phyloP scores from a whole-genome alignment of 2,329 filamentous ascomycete species.

The Fusarium armeniacum region DNA sequence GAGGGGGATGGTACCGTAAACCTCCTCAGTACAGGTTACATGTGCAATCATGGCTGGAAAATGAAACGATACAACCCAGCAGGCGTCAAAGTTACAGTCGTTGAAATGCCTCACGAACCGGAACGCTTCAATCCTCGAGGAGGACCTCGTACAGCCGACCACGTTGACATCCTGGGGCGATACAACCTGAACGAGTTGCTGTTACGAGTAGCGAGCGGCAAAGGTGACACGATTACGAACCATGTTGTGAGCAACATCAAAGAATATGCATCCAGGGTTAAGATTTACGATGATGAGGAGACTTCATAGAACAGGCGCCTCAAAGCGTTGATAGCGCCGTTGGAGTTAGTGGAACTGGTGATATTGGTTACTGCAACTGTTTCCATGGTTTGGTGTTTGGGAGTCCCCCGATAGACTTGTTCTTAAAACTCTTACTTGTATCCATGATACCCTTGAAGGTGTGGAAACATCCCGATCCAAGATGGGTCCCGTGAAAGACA shows the following conservation, averaged over 20 bases:
- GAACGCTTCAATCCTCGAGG: constrained; percentile 89
- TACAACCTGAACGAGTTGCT: constrained; percentile 93
- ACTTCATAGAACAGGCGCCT: constrained; percentile 38
- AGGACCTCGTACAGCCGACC: constrained; percentile 81
- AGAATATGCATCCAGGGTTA: constrained; percentile 85
- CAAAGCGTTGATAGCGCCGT: constrained; percentile 21
- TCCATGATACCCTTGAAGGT: constrained; percentile 41
- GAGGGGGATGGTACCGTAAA: constrained; percentile 98
- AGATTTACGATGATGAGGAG: constrained; percentile 78
- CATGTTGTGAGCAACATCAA: constrained; percentile 84
- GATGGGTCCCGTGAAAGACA: constrained; percentile 15
- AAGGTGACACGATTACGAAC: constrained; percentile 82
- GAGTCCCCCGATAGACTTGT: constrained; percentile 30
- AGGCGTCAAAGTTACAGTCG: constrained; percentile 82
- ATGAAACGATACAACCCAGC: constrained; percentile 95
- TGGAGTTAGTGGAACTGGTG: constrained; percentile 8
- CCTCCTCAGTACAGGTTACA: constrained; percentile 91
- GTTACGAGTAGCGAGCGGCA: constrained; percentile 85
- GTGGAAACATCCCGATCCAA: constrained; percentile 30
- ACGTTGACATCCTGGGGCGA: constrained; percentile 94
- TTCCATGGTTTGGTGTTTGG: constrained; percentile 46
- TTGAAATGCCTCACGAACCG: constrained; percentile 97
- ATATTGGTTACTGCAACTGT: constrained; percentile 19
- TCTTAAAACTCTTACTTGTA: constrained; percentile 29
- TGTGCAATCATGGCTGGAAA: constrained; percentile 96